Evolutionary conservation across 257 asterid species (phyloP), one percentile per base, ranked within the genome.

Genomic region (Nicotiana attenuata): DNA sequence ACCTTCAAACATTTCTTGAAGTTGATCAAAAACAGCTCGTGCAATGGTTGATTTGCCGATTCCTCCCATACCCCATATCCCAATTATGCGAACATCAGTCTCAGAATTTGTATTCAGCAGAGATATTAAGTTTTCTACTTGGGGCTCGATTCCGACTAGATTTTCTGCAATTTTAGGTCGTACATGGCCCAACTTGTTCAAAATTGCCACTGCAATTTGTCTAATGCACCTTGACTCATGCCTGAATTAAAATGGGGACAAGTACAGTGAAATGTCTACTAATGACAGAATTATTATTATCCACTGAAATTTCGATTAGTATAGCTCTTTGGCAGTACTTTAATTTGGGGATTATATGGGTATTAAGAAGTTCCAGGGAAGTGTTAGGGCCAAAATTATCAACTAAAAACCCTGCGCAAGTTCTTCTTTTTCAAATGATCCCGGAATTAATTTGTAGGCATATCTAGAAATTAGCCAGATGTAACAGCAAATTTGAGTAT

Each of bases 21-120:
- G 33, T 13, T 55, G 29, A 56, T 78, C 75, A 45, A 78, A 83
- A 0, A 83, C 83, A 57, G 79, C 61, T 16, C 79, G 75, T 5
- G 76, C 86, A 41, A 83, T 77, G 24, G 86, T 55, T 55, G 83
- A 77, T 69, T 83, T 83, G 19, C 86, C 86, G 2, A 83, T 77
- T 52, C 86, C 86, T 7, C 83, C 86, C 79, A 78, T 80, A 4
- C 86, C 86, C 66, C 79, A 65, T 31, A 83, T 67, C 20, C 80
- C 82, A 3, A 78, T 57, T 55, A 78, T 79, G 65, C 73, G 78
- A 66, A 78, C 86, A 52, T 77, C 81, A 7, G 22, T n/a, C 13
- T 61, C 65, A 14, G 73, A 22, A 64, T 50, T 61, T 2, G 22
- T 55, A 28, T 68, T 45, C 29, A 83, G 35, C 83, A 59, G 56